Evolutionary conservation across 495 filamentous ascomycete genomes (phyloP).

Genomic region (Hypoxylon subgilvum): DNA sequence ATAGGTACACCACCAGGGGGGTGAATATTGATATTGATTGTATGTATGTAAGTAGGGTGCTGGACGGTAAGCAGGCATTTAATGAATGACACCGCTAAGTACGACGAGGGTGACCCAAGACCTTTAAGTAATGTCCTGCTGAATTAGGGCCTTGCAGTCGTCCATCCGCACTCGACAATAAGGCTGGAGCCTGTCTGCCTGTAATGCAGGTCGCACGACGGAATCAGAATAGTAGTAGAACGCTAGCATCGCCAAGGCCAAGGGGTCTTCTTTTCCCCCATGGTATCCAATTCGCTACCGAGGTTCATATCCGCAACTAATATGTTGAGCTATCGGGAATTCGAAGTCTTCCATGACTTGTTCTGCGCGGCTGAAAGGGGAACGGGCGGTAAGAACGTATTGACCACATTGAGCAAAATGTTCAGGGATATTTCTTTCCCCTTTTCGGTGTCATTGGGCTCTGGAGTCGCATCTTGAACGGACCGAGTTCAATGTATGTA

Average conservation of each 20-base stretch:
- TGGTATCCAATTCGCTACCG: conserved; percentile 36
- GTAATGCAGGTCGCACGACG: conserved; percentile 19
- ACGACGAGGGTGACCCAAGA: conserved; percentile 5
- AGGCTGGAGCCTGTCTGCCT: conserved; percentile 23
- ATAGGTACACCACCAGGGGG: conserved; percentile 7
- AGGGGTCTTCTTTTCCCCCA: conserved; percentile 30
- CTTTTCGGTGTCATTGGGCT: conserved; percentile 32
- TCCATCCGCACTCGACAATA: conserved; percentile 23
- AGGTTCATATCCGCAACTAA: conserved; percentile 31
- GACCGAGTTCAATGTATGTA: conserved; percentile 38
- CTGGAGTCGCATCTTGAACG: conserved; percentile 31
- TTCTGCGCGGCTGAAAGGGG: conserved; percentile 38
- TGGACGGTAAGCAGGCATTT: background rate
- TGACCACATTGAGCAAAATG: conserved; percentile 41
- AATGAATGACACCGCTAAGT: background rate
- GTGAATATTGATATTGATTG: background rate
- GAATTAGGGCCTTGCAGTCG: conserved; percentile 19
- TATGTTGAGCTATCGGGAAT: conserved; percentile 28
- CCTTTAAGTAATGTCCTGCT: conserved; percentile 24
- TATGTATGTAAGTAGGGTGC: conserved; percentile 7
- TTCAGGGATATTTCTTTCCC: conserved; percentile 18
- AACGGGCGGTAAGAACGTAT: conserved; percentile 40
- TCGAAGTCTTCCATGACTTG: conserved; percentile 28
- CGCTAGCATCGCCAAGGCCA: conserved; percentile 29
- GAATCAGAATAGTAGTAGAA: conserved; percentile 30